A percentile compares a stretch with the other conserved stretches of the same genome.
Conservation (phyloP, 805 yeast genomes). For the Jamesozyma rosinii region DNA sequence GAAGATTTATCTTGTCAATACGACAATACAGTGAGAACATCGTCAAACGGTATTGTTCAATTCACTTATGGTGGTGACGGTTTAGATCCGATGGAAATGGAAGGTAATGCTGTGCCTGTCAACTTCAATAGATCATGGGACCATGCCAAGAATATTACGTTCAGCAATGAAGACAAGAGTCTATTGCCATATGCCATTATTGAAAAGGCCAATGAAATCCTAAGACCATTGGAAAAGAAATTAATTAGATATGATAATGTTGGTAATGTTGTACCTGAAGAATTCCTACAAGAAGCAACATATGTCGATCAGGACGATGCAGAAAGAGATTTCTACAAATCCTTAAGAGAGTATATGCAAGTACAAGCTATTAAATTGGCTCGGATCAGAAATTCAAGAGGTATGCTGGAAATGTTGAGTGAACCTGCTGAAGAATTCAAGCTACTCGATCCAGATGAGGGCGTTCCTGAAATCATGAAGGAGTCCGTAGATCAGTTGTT, state of each 20-base stretch:
- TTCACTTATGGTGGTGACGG: constrained; percentile 98
- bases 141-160: constrained; percentile 72
- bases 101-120: constrained; percentile 95
- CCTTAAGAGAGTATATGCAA: constrained; percentile 56
- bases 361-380: constrained; percentile 53
- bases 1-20: constrained; percentile 92
- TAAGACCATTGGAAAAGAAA: constrained; percentile 51
- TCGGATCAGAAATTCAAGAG: constrained; percentile 44
- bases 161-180: constrained; percentile 42
- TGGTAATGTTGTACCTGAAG: constrained; percentile 44
- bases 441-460: constrained; percentile 34
- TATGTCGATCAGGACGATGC: constrained; percentile 80
- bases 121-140: constrained; percentile 92
- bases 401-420: constrained; percentile 38
- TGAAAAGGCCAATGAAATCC: constrained; percentile 43
- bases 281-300: constrained; percentile 43
- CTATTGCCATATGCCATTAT: constrained; percentile 64
- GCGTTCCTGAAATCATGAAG: constrained; percentile 30
- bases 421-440: constrained; percentile 39
- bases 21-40: constrained; percentile 90
- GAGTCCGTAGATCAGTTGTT: constrained; percentile 52
- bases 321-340: constrained; percentile 72
- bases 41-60: constrained; percentile 93
- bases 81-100: constrained; percentile 96
- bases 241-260: constrained; percentile 64